phyloP scores from a whole-genome alignment of 177 flowering plant species.

The Tripterygium wilfordii region DNA sequence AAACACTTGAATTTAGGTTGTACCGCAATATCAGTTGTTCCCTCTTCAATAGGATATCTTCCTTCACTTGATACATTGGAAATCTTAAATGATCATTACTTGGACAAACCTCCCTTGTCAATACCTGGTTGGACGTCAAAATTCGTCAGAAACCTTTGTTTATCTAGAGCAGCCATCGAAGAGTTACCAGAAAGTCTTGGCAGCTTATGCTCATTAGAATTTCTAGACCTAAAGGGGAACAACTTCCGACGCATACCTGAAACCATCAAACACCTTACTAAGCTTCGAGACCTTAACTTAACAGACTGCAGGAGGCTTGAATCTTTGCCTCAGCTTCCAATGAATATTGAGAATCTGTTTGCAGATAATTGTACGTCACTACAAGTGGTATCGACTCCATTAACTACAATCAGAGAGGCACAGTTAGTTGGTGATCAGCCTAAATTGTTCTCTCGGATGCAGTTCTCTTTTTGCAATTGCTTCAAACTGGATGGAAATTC shows the following conservation, averaged over 20 bases:
- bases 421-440: too few relatives aligned
- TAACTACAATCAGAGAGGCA: too few relatives aligned
- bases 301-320: slow-evolving; percentile 8
- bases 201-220: not conserved
- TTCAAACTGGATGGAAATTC: too few relatives aligned
- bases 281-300: slow-evolving; percentile 5
- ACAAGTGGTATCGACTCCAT: too few relatives aligned
- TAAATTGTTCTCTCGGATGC: too few relatives aligned
- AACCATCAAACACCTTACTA: not conserved
- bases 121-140: slow-evolving; percentile 3
- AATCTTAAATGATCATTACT: not conserved
- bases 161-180: not conserved
- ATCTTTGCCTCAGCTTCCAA: slow-evolving; percentile 8
- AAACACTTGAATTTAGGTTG: not conserved
- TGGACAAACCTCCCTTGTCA: slow-evolving; percentile 3
- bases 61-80: not conserved
- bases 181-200: not conserved
- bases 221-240: not conserved
- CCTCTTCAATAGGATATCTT: slow-evolving; percentile 7
- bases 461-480: too few relatives aligned
- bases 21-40: slow-evolving; percentile 8
- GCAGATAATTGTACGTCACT: slow-evolving; percentile 1
- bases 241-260: not conserved
- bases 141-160: not conserved
- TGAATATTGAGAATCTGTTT: not conserved